These are phyloP conservation scores for Porphyra umbilicalis DNA, from an alignment of 31 red algal genomes.

Conservation along the genomic window DNA sequence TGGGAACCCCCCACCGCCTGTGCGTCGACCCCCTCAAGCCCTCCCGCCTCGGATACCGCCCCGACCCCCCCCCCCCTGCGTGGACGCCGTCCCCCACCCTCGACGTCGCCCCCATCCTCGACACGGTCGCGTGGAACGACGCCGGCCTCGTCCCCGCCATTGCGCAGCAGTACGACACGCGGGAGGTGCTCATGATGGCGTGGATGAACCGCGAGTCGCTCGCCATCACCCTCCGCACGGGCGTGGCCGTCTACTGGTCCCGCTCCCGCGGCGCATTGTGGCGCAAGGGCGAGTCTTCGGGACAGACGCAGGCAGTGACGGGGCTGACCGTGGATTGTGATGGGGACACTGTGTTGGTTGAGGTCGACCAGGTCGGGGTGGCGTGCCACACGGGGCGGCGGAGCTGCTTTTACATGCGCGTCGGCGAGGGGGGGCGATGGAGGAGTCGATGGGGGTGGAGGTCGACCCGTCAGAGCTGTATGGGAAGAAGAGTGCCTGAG, in stretches of 20 bases:
- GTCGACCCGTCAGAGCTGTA: conserved; percentile 83
- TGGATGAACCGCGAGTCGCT: conserved; percentile 92
- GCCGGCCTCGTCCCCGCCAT: conserved; percentile 82
- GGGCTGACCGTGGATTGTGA: conserved; percentile 92
- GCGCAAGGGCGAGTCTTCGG: conserved; percentile 97
- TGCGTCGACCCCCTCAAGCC: neutral
- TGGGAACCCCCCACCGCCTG: neutral
- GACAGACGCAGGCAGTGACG: conserved; percentile 79
- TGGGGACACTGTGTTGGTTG: conserved; percentile 83
- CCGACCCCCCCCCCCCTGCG: neutral
- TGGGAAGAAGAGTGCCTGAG: conserved; percentile 28
- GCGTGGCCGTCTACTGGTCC: conserved; percentile 82
- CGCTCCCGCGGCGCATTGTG: conserved; percentile 83
- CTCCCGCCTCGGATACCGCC: too few species aligned
- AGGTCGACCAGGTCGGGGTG: conserved; percentile 91
- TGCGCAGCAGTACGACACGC: conserved; percentile 75
- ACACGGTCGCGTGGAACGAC: conserved; percentile 54
- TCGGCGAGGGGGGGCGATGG: conserved; percentile 43
- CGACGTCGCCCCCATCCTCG: conserved; percentile 24
- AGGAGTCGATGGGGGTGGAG: conserved; percentile 47
- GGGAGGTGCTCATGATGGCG: conserved; percentile 94
- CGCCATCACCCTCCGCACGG: conserved; percentile 57
- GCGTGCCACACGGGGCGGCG: conserved; percentile 98
- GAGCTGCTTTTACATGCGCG: conserved; percentile 87
- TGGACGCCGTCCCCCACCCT: conserved; percentile 1